Conservation (phyloP, 257 asterid genomes). For the Lavandula angustifolia region DNA sequence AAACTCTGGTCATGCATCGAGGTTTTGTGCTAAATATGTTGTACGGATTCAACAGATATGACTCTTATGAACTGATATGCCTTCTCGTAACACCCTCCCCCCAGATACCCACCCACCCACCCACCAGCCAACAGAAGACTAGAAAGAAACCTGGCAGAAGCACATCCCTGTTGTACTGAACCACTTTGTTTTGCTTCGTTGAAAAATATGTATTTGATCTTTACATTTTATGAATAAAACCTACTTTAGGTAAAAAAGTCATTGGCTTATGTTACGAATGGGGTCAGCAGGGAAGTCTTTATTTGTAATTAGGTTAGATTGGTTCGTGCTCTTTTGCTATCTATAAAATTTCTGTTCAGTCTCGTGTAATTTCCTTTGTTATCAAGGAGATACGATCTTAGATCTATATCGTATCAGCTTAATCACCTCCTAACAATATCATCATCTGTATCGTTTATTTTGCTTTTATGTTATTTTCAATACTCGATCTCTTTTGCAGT, state of each 20-base stretch:
- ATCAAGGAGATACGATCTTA: no score
- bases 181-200: neutral
- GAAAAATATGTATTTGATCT: neutral
- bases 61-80: neutral
- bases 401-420: neutral
- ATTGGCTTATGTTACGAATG: neutral
- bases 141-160: neutral
- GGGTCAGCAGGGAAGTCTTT: no score
- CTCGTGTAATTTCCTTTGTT: no score
- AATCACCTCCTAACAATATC: conserved; percentile 1
- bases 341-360: no score
- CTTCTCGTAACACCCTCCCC: no score
- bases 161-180: neutral
- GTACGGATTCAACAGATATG: neutral
- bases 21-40: neutral
- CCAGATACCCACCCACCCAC: no score
- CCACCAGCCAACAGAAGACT: neutral
- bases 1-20: neutral
- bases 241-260: no score
- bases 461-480: neutral
- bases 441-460: neutral
- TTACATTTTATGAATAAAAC: neutral
- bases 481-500: neutral
- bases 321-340: no score
- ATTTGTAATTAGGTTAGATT: no score